Conservation (phyloP, 805 yeast genomes). For the Pichia kluyveri region DNA sequence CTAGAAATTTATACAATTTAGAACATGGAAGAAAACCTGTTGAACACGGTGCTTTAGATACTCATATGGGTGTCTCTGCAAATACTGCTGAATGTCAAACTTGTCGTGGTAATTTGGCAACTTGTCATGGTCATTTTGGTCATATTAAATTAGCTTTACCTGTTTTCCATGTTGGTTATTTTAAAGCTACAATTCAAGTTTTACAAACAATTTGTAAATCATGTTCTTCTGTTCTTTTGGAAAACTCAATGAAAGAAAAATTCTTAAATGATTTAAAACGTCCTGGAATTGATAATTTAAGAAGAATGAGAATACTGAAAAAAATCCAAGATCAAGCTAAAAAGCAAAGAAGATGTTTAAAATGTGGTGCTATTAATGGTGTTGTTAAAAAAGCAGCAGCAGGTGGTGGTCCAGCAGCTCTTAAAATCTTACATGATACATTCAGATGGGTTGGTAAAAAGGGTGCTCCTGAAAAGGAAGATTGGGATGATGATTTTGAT, state of each 20-base stretch:
- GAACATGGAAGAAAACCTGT: constrained; percentile 85
- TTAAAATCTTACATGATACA: constrained; percentile 91
- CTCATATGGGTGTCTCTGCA: constrained; percentile 89
- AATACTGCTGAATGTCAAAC: constrained; percentile 81
- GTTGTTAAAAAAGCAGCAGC: constrained; percentile 94
- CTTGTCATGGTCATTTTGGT: constrained; percentile 98
- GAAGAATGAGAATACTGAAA: constrained; percentile 84
- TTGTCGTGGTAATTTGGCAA: constrained; percentile 83
- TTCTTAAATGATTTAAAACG: constrained; percentile 73
- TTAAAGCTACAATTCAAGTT: constrained; percentile 81
- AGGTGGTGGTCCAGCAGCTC: constrained; percentile 86
- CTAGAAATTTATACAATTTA: constrained; percentile 85
- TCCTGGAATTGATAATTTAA: constrained; percentile 82
- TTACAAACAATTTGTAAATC: constrained; percentile 86
- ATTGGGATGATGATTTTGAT: constrained; percentile 83
- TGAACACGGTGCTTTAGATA: constrained; percentile 79
- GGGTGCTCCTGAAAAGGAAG: constrained; percentile 69
- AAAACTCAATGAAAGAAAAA: constrained; percentile 59
- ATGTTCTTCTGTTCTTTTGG: constrained; percentile 72
- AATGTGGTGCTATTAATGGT: constrained; percentile 87
- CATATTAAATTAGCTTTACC: constrained; percentile 90
- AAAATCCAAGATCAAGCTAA: constrained; percentile 85
- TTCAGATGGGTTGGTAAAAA: constrained; percentile 94
- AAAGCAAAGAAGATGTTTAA: constrained; percentile 83
- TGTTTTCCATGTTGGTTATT: constrained; percentile 95